A percentile compares a stretch with the other conserved stretches of the same genome.
Conservation (phyloP, 345 rosid species). For the Aethionema arabicum region DNA sequence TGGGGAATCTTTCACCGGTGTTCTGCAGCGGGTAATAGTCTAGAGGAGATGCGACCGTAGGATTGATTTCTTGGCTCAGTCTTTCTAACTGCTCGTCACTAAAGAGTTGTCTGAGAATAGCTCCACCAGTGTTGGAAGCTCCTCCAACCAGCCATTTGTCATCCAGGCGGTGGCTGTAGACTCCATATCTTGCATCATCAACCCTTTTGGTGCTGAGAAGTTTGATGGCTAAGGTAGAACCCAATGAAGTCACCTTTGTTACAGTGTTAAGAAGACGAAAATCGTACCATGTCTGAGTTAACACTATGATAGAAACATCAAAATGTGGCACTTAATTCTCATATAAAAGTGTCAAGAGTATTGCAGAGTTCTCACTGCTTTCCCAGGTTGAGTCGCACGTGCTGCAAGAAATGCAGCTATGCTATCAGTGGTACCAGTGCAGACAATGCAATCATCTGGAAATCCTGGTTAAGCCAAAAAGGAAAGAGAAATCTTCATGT, state of each 20-base stretch:
- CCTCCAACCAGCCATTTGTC: constrained; percentile 98
- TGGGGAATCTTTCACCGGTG: constrained; percentile 83
- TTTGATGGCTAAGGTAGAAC: constrained; percentile 91
- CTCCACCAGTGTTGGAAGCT: constrained; percentile 98
- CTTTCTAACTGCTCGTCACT: constrained; percentile 66
- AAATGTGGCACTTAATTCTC: not conserved
- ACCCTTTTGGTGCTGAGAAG: constrained; percentile 73
- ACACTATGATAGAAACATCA: not conserved
- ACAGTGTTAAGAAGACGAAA: not conserved
- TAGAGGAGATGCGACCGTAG: constrained; percentile 56
- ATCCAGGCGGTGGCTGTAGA: constrained; percentile 91
- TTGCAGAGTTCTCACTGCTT: constrained; percentile 59
- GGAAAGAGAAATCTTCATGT: not conserved
- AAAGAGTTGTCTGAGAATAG: constrained; percentile 75
- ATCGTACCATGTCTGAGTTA: not conserved
- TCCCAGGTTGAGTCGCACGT: constrained; percentile 73
- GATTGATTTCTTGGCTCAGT: constrained; percentile 71
- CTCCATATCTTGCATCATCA: constrained; percentile 91
- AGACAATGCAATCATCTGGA: constrained; percentile 62
- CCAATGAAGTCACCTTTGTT: constrained; percentile 85
- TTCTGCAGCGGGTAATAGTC: constrained; percentile 81
- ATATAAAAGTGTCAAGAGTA: not conserved
- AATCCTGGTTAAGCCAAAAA: constrained; percentile 56
- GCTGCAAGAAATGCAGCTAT: constrained; percentile 98
- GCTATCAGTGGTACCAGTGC: constrained; percentile 93